A percentile compares a stretch with the other conserved stretches of the same genome.
Evolutionary conservation across 345 rosid species (phyloP).

Genomic region (Rhodomyrtus tomentosa): DNA sequence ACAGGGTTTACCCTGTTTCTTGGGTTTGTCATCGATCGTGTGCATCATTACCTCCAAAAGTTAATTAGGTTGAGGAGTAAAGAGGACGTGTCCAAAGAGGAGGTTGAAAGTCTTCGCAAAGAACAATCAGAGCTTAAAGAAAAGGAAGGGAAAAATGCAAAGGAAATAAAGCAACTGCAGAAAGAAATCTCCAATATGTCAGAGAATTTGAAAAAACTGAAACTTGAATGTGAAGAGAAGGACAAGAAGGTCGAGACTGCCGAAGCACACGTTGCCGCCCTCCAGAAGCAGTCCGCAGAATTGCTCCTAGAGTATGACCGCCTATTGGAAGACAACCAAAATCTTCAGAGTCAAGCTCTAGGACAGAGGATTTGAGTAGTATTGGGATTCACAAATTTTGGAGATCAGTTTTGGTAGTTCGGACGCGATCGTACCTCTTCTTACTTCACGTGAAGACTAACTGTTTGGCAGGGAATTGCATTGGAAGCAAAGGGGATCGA

Average conservation of each 20-base stretch:
- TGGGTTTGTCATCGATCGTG: slow-evolving; percentile 75
- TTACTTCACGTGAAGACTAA: not conserved
- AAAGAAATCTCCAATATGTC: slow-evolving; percentile 34
- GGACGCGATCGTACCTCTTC: not conserved
- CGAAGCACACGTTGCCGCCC: slow-evolving; percentile 64
- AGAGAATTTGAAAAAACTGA: slow-evolving; percentile 51
- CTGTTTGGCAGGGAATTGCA: not conserved
- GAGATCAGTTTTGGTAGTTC: not conserved
- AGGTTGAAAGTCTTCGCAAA: slow-evolving; percentile 46
- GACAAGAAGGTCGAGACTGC: slow-evolving; percentile 65
- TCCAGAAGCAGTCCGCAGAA: slow-evolving; percentile 83
- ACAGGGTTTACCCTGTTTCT: slow-evolving; percentile 84
- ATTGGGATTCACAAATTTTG: not conserved
- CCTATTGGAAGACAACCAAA: slow-evolving; percentile 77
- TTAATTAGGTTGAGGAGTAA: slow-evolving; percentile 46
- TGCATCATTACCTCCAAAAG: slow-evolving; percentile 72
- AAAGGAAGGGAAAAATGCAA: slow-evolving; percentile 53
- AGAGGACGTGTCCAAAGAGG: slow-evolving; percentile 54
- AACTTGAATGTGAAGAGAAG: slow-evolving; percentile 54
- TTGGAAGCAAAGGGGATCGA: not conserved
- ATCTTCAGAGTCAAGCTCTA: slow-evolving; percentile 54
- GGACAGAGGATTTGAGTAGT: slow-evolving; percentile 29
- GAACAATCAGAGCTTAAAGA: slow-evolving; percentile 49
- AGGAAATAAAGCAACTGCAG: slow-evolving; percentile 41
- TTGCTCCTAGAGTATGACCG: slow-evolving; percentile 79